Conservation (phyloP, 2,329 filamentous ascomycete species). For the Coleophoma cylindrospora region DNA sequence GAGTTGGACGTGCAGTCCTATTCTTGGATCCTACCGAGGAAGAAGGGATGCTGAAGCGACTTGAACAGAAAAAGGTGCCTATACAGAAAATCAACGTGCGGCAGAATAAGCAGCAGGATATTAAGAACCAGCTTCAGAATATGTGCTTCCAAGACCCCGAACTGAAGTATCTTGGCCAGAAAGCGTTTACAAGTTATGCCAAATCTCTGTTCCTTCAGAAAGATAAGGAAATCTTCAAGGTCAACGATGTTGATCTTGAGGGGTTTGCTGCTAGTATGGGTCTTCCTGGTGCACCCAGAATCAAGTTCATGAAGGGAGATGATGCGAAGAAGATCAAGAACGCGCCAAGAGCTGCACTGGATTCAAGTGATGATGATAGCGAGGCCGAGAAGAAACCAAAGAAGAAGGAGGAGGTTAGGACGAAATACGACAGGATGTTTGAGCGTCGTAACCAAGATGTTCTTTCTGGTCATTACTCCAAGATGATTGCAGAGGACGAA, state of each 20-base stretch:
- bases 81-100: constrained; percentile 83
- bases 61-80: constrained; percentile 86
- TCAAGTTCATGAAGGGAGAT: constrained; percentile 89
- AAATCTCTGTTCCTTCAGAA: constrained; percentile 82
- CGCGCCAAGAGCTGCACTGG: constrained; percentile 62
- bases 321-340: constrained; percentile 87
- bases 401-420: constrained; percentile 71
- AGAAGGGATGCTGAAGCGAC: constrained; percentile 77
- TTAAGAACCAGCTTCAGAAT: constrained; percentile 81
- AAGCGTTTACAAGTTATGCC: constrained; percentile 88
- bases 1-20: constrained; percentile 79
- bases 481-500: constrained; percentile 65
- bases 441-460: constrained; percentile 95
- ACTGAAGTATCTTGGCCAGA: constrained; percentile 91
- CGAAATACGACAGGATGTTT: constrained; percentile 98
- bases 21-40: constrained; percentile 94
- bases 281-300: constrained; percentile 84
- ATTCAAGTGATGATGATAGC: constrained; percentile 55
- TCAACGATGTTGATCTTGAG: constrained; percentile 79
- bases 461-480: constrained; percentile 87
- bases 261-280: constrained; percentile 82
- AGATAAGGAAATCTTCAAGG: constrained; percentile 86
- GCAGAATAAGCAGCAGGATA: constrained; percentile 82
- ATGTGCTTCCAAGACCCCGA: constrained; percentile 96
- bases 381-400: constrained; percentile 50